Evolutionary conservation across 2,329 filamentous ascomycete species (phyloP), one percentile per base, ranked within the genome.

Genomic region (Penicillium crustosum): DNA sequence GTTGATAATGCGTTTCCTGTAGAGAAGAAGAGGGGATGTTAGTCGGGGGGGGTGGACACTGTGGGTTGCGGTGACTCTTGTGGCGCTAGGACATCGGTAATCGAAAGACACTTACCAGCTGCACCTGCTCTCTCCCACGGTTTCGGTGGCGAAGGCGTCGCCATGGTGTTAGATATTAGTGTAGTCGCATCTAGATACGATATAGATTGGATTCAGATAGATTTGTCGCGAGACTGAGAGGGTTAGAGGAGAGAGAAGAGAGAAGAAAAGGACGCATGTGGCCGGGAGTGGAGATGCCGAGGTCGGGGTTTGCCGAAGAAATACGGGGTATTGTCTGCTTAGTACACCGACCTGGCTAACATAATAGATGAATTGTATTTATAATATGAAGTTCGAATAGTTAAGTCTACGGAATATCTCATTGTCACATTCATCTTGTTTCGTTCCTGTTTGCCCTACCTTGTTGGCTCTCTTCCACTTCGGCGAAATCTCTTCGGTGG

Each of bases 121-220:
- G 81, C 81, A 77, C 88, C 89, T 65, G 88, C 84, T 75, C 89
- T 86, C 79, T 99, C 94, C 94, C 94, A 99, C 47, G 94, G 94
- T 79, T 99, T 99, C 55, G 94, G 94, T 72, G 94, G 94, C 76
- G 93, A 97, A 64, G 80, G 79, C 65, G 82, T 79, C 69, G 83
- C 82, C 83, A 86, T 86, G 63, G 25, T 67, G 62, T 62, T 66
- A 57, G 58, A 58, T 59, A 58, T 70, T 63, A 71, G 55, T 60
- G 66, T 60, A 54, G 58, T 68, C 57, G 66, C 72, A 75, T 75
- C 55, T 63, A 68, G 64, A 56, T 50, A 35, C 17, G 6, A 29
- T 12, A 4, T 19, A 19, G 6, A 31, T n/a, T 25, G 9, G n/a
- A 23, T 48, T n/a, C 7, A 15, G 29, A 47, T 53, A 17, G 41